Evolutionary conservation across 345 rosid genomes (phyloP), one percentile per base, ranked within the genome.

Genomic region (Salix udensis): DNA sequence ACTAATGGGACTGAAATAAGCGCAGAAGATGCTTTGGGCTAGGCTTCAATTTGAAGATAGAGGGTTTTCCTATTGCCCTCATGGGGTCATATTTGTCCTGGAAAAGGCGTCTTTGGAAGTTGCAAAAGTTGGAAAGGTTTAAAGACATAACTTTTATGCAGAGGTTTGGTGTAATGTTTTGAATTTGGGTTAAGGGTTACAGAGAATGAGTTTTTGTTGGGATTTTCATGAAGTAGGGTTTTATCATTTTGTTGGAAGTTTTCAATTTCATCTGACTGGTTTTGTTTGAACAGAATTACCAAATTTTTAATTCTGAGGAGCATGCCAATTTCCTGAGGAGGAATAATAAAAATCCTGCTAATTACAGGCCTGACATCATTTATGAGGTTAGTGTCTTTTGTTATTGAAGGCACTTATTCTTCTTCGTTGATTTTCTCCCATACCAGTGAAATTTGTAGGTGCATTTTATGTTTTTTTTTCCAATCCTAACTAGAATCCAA

Each of bases 81-180:
- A 0, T 0, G 92, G 91, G 0, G 87, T 90, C 30, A 81, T 86
- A 36, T 94, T 94, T 53, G 90, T 94, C 68, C 96, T 93, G 6
- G 97, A 93, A 89, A 92, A 82, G 75, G 97, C 97, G 26, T 87
- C 94, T 68, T 86, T 92, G 68, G 97, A 92, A 86, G 95, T 92
- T 65, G 97, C 95, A n/a, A 92, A 94, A 87, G 92, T 95, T 83
- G 98, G 98, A 82, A 92, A 92, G 94, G 97, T 92, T 19, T 37
- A 24, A 16, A 52, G 58, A 52, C 23, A 28, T 52, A 18, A 52
- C 58, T 18, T n/a, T n/a, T n/a, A n/a, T 52, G 0, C 19, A 52
- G n/a, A 19, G 58, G 58, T 18, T 52, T 18, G 58, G 58, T 40
- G 44, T 40, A 40, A 40, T 40, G 44, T 10, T 40, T 40, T 40